These are phyloP conservation scores for Rhodotorula kratochvilovae DNA, from an alignment of 768 basidiomycete species.

Conservation along the genomic window DNA sequence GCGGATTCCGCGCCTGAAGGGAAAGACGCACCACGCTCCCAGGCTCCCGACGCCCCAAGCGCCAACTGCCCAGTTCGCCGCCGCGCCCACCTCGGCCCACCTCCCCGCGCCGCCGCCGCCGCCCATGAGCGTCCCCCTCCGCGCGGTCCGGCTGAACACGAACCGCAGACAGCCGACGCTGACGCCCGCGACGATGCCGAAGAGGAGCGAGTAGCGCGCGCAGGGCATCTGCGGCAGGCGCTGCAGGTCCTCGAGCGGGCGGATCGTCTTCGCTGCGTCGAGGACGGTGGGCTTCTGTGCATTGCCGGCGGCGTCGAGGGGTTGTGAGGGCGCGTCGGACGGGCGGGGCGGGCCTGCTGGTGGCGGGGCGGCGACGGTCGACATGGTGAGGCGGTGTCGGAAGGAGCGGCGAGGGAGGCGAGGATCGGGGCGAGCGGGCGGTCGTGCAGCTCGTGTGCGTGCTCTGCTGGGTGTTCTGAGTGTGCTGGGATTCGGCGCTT, in stretches of 20 bases:
- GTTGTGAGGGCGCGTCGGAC: no score
- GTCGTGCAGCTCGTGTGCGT: no score
- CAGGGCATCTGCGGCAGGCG: constrained; percentile 36
- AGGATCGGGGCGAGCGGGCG: background rate
- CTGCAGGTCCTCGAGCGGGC: constrained; percentile 33
- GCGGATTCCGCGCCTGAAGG: no score
- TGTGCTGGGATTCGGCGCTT: no score
- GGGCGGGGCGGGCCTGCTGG: no score
- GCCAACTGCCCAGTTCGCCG: constrained; percentile 38
- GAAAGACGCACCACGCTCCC: constrained; percentile 31
- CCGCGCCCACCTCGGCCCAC: constrained; percentile 9
- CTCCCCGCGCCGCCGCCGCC: constrained; percentile 1
- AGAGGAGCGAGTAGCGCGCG: constrained; percentile 32
- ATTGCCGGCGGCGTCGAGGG: no score
- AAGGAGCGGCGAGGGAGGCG: background rate
- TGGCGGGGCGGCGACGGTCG: no score
- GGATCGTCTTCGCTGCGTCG: constrained; percentile 33
- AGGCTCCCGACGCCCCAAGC: constrained; percentile 35
- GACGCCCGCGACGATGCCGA: constrained; percentile 37
- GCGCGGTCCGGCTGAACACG: constrained; percentile 22
- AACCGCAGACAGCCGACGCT: constrained; percentile 32
- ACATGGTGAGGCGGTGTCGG: no score
- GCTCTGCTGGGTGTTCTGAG: no score
- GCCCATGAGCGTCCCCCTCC: constrained; percentile 3
- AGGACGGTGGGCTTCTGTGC: constrained; percentile 18